Conservation (phyloP, 805 yeast genomes). For the Brettanomyces anomalus region DNA sequence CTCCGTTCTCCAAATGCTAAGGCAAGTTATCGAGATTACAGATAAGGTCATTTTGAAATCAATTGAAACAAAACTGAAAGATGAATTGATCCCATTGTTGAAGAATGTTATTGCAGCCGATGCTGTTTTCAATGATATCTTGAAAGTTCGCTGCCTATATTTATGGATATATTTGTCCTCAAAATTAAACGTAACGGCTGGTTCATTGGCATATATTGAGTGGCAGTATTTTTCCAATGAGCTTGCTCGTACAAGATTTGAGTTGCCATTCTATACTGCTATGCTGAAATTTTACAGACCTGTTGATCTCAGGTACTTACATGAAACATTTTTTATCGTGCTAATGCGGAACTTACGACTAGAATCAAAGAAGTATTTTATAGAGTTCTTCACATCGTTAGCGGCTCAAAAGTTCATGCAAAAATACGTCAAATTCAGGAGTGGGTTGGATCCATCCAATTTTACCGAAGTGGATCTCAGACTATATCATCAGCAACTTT, state of each 20-base stretch:
- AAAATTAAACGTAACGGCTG: conserved; percentile 8
- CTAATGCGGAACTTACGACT: conserved; percentile 14
- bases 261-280: conserved; percentile 17
- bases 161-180: conserved; percentile 16
- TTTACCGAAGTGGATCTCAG: conserved; percentile 11
- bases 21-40: conserved; percentile 1
- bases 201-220: conserved; percentile 19
- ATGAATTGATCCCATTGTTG: conserved; percentile 9
- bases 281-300: conserved; percentile 11
- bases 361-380: conserved; percentile 7
- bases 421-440: conserved; percentile 12
- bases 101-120: conserved; percentile 11
- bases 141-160: conserved; percentile 10
- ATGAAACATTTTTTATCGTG: conserved; percentile 7
- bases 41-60: background rate
- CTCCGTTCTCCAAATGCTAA: conserved; percentile 5
- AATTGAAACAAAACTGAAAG: conserved; percentile 7
- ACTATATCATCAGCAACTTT: conserved; percentile 11
- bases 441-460: conserved; percentile 13
- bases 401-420: conserved; percentile 5
- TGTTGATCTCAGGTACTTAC: conserved; percentile 3
- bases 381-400: conserved; percentile 9
- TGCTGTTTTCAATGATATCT: conserved; percentile 5
- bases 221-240: conserved; percentile 22
- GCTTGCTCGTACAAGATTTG: conserved; percentile 11